Evolutionary conservation across 208 protist species (phyloP), one percentile per base, ranked within the genome.

Genomic region (Strigomonas galati): DNA sequence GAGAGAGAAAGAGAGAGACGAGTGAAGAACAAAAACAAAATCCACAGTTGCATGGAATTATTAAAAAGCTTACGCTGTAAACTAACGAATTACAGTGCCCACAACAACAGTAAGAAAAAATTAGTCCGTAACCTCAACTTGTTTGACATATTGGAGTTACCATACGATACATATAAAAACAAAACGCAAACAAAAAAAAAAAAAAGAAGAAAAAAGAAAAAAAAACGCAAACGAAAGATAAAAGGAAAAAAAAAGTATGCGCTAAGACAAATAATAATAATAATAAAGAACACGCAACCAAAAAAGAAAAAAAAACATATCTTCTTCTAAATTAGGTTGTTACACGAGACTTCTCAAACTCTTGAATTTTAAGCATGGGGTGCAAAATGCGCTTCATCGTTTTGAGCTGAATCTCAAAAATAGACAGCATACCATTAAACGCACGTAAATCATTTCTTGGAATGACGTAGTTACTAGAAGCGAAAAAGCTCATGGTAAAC

Each of bases 341-440:
- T 0, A 79, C 72, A 9, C 79, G 69, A 14, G 71, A 81, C 51
- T 78, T 79, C 31, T 84, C 79, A 54, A 72, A 84, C 59, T 84
- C 79, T 55, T 84, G 71, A 30, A 84, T 65, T 31, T 74, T 65
- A 27, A 84, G 64, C 70, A 84, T 84, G 12, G 67, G 74, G 2
- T 57, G 68, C 21, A 84, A 56, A 30, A 84, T 40, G 24, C 71
- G 48, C 27, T 24, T 53, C 55, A 84, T 9, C 1, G 67, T 71
- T 40, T 78, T 74, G 32, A 84, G 61, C n/a, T 80, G 52, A 19
- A 84, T 62, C 58, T 80, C 67, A 31, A 76, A 71, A 0, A 80
- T 65, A 31, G 64, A 73, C 6, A 84, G 60, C 35, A 74, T 78
- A 7, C 62, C 65, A 35, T 77, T 75, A 52, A 76, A 79, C 1